These are phyloP conservation scores for Ochetophila trinervis DNA, from an alignment of 306 rosid species.

Conservation along the genomic window DNA sequence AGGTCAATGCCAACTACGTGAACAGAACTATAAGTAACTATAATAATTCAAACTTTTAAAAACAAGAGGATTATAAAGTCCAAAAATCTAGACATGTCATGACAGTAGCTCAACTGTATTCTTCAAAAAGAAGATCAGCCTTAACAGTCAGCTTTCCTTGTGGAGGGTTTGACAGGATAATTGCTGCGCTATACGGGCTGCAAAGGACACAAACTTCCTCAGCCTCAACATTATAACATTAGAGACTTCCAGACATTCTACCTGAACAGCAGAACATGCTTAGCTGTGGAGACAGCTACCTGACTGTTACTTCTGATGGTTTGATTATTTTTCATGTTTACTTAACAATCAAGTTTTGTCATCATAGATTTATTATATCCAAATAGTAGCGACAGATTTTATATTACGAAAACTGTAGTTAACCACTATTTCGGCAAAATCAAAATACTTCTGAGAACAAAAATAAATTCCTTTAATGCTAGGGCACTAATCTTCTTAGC, in stretches of 20 bases:
- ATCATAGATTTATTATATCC: background rate
- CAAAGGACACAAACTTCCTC: slow-evolving; percentile 29
- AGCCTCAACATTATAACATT: slow-evolving; percentile 14
- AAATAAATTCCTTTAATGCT: background rate
- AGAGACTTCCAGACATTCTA: background rate
- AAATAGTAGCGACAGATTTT: background rate
- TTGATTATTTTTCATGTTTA: background rate
- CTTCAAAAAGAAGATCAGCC: slow-evolving; percentile 79
- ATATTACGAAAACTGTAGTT: background rate
- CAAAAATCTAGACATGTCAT: slow-evolving; percentile 21
- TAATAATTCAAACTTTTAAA: slow-evolving; percentile 2
- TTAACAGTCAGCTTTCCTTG: slow-evolving; percentile 72
- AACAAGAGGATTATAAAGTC: slow-evolving; percentile 3
- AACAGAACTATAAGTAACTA: slow-evolving; percentile 16
- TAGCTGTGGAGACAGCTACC: background rate
- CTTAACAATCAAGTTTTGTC: background rate
- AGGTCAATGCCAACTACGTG: slow-evolving; percentile 85
- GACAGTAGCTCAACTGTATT: slow-evolving; percentile 56
- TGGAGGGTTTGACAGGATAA: slow-evolving; percentile 54
- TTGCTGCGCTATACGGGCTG: slow-evolving; percentile 79
- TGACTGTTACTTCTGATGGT: background rate
- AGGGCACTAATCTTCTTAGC: slow-evolving; percentile 8
- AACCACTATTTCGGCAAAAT: background rate
- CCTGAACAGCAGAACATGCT: background rate
- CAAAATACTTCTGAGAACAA: background rate